These are phyloP conservation scores for Aspergillus uvarum DNA, from an alignment of 2,329 filamentous ascomycete genomes.

Conservation along the genomic window DNA sequence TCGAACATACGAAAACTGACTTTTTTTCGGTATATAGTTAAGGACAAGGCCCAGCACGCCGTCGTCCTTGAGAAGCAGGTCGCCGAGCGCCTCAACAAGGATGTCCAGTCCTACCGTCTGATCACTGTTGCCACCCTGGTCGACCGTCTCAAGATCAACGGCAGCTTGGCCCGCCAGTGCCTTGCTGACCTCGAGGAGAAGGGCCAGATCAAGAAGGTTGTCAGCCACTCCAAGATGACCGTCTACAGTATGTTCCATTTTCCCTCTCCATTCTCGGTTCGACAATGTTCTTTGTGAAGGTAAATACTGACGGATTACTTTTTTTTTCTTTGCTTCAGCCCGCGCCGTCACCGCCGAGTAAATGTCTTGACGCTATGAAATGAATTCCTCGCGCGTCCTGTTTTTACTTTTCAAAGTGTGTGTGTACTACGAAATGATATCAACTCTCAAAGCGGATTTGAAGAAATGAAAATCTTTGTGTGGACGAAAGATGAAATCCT, in stretches of 20 bases:
- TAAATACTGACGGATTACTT: neutral
- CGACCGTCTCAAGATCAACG: slow-evolving; percentile 99
- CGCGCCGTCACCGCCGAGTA: slow-evolving; percentile 48
- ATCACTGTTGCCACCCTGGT: slow-evolving; percentile 98
- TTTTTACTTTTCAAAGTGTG: slow-evolving; percentile 22
- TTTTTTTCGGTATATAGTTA: slow-evolving; percentile 64
- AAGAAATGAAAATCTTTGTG: no score
- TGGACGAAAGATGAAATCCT: slow-evolving; percentile 18
- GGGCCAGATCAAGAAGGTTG: slow-evolving; percentile 97
- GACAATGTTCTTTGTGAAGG: no score
- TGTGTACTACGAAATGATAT: slow-evolving; percentile 41
- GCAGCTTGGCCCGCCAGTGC: slow-evolving; percentile 87
- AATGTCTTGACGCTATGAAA: slow-evolving; percentile 33
- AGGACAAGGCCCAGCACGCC: slow-evolving; percentile 99
- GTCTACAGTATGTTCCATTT: slow-evolving; percentile 77
- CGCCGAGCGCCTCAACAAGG: slow-evolving; percentile 98
- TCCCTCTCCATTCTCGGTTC: neutral
- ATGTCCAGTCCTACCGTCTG: slow-evolving; percentile 99
- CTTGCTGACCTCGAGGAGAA: slow-evolving; percentile 94
- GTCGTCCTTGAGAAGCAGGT: slow-evolving; percentile 98
- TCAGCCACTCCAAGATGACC: slow-evolving; percentile 94
- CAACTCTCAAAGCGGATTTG: slow-evolving; percentile 34
- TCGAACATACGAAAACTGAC: slow-evolving; percentile 7
- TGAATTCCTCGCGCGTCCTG: slow-evolving; percentile 38
- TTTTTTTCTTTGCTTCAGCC: slow-evolving; percentile 30